These are phyloP conservation scores for Salvia splendens DNA, from an alignment of 257 asterid species.

Conservation along the genomic window DNA sequence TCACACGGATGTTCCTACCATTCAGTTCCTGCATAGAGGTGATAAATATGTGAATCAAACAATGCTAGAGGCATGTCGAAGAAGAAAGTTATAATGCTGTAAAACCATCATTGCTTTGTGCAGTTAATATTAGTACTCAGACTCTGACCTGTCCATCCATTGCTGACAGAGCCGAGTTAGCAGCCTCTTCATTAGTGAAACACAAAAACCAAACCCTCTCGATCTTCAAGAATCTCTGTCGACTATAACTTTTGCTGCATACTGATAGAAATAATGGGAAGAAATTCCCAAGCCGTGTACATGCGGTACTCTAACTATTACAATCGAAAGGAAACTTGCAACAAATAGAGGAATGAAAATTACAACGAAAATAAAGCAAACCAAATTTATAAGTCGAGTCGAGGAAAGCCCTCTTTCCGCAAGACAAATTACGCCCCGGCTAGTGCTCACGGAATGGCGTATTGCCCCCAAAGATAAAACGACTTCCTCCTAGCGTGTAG, in stretches of 20 bases:
- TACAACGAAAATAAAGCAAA: too few relatives aligned
- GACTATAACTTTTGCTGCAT: constrained; percentile 64
- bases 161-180: constrained; percentile 60
- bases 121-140: background rate
- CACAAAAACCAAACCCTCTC: constrained; percentile 81
- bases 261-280: too few relatives aligned
- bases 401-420: too few relatives aligned
- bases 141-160: constrained; percentile 85
- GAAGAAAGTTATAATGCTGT: background rate
- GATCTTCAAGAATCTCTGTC: constrained; percentile 82
- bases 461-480: too few relatives aligned
- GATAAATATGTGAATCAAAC: background rate
- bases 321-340: too few relatives aligned
- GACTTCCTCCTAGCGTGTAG: too few relatives aligned
- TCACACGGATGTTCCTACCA: constrained; percentile 32
- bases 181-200: constrained; percentile 51
- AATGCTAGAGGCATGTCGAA: background rate
- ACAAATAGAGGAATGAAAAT: too few relatives aligned
- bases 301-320: too few relatives aligned
- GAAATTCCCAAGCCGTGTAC: too few relatives aligned
- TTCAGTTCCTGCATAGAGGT: constrained; percentile 25
- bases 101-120: background rate
- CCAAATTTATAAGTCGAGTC: too few relatives aligned
- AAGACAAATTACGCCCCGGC: too few relatives aligned
- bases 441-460: too few relatives aligned